Conservation (phyloP, 208 protist species). For the Lotmaria passim region DNA sequence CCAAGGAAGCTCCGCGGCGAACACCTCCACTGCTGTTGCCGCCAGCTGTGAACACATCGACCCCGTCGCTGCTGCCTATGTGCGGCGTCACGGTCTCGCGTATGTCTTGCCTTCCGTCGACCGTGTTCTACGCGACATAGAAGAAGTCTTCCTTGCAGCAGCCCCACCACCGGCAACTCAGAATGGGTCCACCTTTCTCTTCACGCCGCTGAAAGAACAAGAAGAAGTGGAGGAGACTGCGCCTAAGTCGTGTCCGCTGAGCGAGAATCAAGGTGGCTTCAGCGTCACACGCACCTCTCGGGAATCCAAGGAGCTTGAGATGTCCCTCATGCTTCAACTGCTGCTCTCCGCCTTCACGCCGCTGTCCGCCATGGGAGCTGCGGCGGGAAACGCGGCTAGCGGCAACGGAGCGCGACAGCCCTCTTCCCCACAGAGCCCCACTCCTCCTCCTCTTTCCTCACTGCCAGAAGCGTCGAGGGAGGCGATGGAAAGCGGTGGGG, state of each 20-base stretch:
- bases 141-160: background rate
- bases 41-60: background rate
- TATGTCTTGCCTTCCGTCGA: background rate
- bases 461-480: background rate
- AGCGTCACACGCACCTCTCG: background rate
- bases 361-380: background rate
- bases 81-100: slow-evolving; percentile 12
- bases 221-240: too few species aligned
- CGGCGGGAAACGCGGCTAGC: background rate
- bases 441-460: background rate
- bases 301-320: background rate
- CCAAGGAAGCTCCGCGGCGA: background rate
- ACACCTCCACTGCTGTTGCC: background rate
- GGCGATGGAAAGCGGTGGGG: background rate
- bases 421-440: background rate
- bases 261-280: background rate
- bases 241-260: background rate
- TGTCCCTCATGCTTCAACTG: slow-evolving; percentile 14
- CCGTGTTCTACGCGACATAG: slow-evolving; percentile 1
- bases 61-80: slow-evolving; percentile 16
- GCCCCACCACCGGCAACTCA: background rate
- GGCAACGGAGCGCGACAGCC: background rate
- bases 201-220: background rate
- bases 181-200: background rate
- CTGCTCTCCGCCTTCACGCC: slow-evolving; percentile 22